A percentile compares a stretch with the other conserved stretches of the same genome.
phyloP scores from a whole-genome alignment of 2,329 filamentous ascomycete species.

The Aspergillus niger region DNA sequence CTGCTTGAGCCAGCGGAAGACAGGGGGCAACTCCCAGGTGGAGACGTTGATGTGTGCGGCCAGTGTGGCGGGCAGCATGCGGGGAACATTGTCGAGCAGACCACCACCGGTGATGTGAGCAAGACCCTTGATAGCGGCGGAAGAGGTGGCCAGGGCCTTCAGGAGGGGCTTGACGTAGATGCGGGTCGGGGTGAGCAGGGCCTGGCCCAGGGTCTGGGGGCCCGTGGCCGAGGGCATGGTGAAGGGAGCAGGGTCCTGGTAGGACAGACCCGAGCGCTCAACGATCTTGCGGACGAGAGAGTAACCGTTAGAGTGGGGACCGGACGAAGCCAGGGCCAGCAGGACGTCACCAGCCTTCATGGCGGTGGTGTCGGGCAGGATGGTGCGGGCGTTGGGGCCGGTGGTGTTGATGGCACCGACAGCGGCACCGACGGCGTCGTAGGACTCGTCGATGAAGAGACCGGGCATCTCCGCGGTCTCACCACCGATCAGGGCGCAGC shows the following conservation, averaged over 20 bases:
- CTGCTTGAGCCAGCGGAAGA: slow-evolving; percentile 85
- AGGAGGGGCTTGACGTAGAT: slow-evolving; percentile 90
- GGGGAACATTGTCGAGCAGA: slow-evolving; percentile 87
- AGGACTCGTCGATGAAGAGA: slow-evolving; percentile 84
- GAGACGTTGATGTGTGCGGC: slow-evolving; percentile 78
- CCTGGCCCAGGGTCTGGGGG: slow-evolving; percentile 62
- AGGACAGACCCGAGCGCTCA: slow-evolving; percentile 69
- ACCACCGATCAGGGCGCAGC: slow-evolving; percentile 90
- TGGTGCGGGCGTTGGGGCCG: slow-evolving; percentile 57
- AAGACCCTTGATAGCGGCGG: slow-evolving; percentile 73
- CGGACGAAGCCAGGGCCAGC: slow-evolving; percentile 79
- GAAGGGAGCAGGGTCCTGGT: slow-evolving; percentile 78
- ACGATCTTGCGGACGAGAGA: slow-evolving; percentile 93
- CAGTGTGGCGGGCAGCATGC: slow-evolving; percentile 80
- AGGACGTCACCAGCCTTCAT: slow-evolving; percentile 86
- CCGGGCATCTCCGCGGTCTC: slow-evolving; percentile 99
- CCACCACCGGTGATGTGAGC: slow-evolving; percentile 97
- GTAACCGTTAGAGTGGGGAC: slow-evolving; percentile 95
- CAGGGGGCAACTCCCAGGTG: slow-evolving; percentile 72
- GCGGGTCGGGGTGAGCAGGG: slow-evolving; percentile 82
- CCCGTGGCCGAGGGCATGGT: slow-evolving; percentile 67
- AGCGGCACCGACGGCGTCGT: slow-evolving; percentile 89
- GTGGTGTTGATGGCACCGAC: slow-evolving; percentile 72
- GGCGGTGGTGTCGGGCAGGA: slow-evolving; percentile 72
- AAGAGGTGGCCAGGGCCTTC: slow-evolving; percentile 59